Base-by-base conservation (phyloP, 139 green algal species). In the Penium margaritaceum region DNA sequence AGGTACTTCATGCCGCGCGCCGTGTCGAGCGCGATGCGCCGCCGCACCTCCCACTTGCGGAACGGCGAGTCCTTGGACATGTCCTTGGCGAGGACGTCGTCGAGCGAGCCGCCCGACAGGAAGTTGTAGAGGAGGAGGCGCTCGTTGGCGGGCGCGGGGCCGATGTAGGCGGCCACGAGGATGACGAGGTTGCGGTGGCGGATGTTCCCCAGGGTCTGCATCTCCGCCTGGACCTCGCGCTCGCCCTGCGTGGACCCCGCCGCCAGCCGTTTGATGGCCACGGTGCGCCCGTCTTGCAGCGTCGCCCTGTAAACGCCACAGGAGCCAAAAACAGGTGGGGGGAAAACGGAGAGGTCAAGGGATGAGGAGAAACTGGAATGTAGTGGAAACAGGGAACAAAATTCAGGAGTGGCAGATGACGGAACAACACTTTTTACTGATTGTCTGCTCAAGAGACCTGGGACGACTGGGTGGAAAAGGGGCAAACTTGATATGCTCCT, bases 1-100 rank as follows among this genome's bases (percentile, higher is more conserved):
- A 87, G 76, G 69, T 85, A 87, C 36, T 70, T 54, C n/a, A 87
- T 64, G 1, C 79, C 82, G n/a, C 64, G 44, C 4, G 71, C 71
- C 0, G 63, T 46, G 19, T 46, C 61, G 21, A 68, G 0, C 19
- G 61, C 61, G n/a, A 68, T 27, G 21, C 46, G 43, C 35, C 34
- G 3, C 35, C 61, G 12, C 34, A 46, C 36, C 27, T n/a, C 27
- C 61, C 61, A 68, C 61, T 68, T 60, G 51, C 51, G 30, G 51
- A 60, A 60, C 24, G 51, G 51, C 15, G 0, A 15, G 15, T 60
- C 51, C n/a, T 60, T 60, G 1, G 51, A n/a, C 29, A 68, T 21
- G 21, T 46, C 63, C 32, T 71, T 71, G 19, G n/a, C 24, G 35
- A 71, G 35, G 32, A 71, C n/a, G 0, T 21, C 21, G 27, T 63